Evolutionary conservation across 768 basidiomycete genomes (phyloP).

Genomic region (Leccinum boreale): DNA sequence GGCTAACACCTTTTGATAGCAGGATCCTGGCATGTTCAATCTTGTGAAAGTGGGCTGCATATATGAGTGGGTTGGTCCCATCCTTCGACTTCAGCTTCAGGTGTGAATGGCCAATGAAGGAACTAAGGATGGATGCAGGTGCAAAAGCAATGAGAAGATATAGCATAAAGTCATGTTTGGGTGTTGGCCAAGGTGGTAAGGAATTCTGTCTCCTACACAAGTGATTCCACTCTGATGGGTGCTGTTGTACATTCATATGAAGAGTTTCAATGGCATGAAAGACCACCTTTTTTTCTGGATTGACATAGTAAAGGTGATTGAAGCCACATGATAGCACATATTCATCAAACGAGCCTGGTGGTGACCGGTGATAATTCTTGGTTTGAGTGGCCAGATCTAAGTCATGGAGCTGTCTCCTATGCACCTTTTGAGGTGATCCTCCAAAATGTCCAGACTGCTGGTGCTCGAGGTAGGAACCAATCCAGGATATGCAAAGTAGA

Average conservation of each 20-base stretch:
- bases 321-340: neutral
- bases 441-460: neutral
- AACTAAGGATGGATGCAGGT: neutral
- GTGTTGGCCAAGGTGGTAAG: neutral
- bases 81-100: neutral
- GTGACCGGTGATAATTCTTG: neutral
- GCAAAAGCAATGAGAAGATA: neutral
- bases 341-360: neutral
- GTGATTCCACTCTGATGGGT: neutral
- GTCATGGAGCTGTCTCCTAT: neutral
- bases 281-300: neutral
- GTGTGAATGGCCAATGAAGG: neutral
- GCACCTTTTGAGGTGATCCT: neutral
- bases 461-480: neutral
- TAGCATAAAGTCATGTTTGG: neutral
- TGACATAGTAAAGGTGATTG: neutral
- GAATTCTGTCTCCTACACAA: neutral
- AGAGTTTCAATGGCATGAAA: neutral
- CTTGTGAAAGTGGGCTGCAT: neutral
- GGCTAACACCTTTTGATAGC: neutral
- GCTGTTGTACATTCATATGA: neutral
- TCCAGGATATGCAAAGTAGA: neutral
- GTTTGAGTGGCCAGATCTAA: neutral
- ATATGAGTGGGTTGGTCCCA: neutral
- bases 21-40: neutral